Conservation (phyloP, 2,329 filamentous ascomycete genomes). For the Leptosphaerulina australis region DNA sequence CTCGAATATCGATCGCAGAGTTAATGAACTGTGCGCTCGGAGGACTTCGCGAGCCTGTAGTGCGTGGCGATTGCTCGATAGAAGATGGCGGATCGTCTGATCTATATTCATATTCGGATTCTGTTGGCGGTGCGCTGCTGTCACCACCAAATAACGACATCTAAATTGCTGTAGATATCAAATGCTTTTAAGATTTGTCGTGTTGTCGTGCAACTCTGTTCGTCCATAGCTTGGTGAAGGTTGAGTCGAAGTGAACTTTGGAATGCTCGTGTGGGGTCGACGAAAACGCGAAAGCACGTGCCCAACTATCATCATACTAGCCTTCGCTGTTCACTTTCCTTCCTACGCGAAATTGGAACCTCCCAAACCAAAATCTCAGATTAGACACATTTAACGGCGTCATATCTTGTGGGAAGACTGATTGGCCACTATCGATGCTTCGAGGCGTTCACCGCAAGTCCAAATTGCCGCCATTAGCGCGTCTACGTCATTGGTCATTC, state of each 20-base stretch:
- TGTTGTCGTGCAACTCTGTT: not conserved
- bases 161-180: slow-evolving; percentile 31
- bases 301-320: not conserved
- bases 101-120: slow-evolving; percentile 21
- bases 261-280: slow-evolving; percentile 10
- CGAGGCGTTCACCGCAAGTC: not conserved
- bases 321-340: slow-evolving; percentile 5
- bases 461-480: slow-evolving; percentile 14
- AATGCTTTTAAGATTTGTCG: not conserved
- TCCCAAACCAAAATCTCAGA: slow-evolving; percentile 1
- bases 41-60: slow-evolving; percentile 7
- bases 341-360: not conserved
- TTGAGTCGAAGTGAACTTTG: not conserved
- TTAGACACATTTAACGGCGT: not conserved
- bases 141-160: slow-evolving; percentile 51
- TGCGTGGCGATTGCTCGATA: slow-evolving; percentile 12
- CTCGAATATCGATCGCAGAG: not conserved
- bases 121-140: slow-evolving; percentile 16
- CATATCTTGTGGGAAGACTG: not conserved
- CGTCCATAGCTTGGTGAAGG: slow-evolving; percentile 9
- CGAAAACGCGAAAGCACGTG: slow-evolving; percentile 17
- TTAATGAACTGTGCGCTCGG: slow-evolving; percentile 23
- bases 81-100: slow-evolving; percentile 18
- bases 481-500: slow-evolving; percentile 18
- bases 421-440: not conserved